phyloP scores from a whole-genome alignment of 1,284 basidiomycete genomes.

The Heimioporus punctisporus region DNA sequence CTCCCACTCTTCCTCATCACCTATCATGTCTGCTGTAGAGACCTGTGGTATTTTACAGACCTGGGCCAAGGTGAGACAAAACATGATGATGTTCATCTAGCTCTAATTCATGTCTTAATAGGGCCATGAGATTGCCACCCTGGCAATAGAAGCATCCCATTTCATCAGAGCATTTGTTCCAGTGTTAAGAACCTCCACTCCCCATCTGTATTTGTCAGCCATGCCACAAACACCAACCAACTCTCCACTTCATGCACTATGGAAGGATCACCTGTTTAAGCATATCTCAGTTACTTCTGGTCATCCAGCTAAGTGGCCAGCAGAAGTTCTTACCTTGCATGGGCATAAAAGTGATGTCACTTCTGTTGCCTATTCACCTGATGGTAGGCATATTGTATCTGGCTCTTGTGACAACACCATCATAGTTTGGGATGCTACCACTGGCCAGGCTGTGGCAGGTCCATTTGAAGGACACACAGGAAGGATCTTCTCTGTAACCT shows the following conservation, averaged over 20 bases:
- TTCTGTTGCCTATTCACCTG: neutral
- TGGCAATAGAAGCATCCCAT: neutral
- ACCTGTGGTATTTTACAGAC: neutral
- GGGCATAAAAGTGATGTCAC: too few species aligned
- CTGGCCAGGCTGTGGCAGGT: neutral
- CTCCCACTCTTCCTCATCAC: too few species aligned
- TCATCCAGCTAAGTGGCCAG: neutral
- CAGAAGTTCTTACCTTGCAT: neutral
- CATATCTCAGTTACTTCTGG: neutral
- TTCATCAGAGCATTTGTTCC: neutral
- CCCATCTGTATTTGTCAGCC: neutral
- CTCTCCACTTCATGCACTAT: neutral
- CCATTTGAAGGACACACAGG: neutral
- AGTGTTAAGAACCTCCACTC: neutral
- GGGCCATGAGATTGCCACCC: neutral
- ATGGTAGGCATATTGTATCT: neutral
- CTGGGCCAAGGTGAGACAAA: neutral
- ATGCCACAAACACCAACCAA: neutral
- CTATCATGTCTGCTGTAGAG: slow-evolving; percentile 3
- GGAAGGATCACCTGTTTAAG: neutral
- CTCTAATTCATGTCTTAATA: neutral
- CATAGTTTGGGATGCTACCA: neutral
- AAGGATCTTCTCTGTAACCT: neutral
- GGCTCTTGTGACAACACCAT: neutral
- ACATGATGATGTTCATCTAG: neutral